Percentiles rank a stretch among this genome's conserved stretches.
Conservation (phyloP, 768 basidiomycete species). For the Termitomyces sp. region DNA sequence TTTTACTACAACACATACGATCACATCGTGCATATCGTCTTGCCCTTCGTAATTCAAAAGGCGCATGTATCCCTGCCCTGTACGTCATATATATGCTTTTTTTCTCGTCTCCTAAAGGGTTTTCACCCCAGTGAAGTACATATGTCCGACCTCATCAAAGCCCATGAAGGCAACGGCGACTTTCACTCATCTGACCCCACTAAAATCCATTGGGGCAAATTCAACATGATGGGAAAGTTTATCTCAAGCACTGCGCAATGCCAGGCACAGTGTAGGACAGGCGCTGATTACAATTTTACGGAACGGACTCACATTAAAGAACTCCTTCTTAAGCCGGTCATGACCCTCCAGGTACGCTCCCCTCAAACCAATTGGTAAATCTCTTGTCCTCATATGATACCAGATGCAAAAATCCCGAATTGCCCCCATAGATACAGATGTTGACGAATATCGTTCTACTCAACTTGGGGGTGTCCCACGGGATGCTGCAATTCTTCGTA, state of each 20-base stretch:
- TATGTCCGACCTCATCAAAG: slow-evolving; percentile 81
- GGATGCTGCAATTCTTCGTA: slow-evolving; percentile 44
- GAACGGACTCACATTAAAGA: slow-evolving; percentile 49
- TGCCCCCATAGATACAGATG: slow-evolving; percentile 41
- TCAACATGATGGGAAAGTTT: slow-evolving; percentile 86
- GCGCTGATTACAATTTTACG: slow-evolving; percentile 55
- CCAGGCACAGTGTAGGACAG: slow-evolving; percentile 65
- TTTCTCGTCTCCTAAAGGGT: slow-evolving; percentile 6
- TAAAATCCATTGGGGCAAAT: slow-evolving; percentile 95
- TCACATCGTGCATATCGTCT: slow-evolving; percentile 90
- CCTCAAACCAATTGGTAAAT: background rate
- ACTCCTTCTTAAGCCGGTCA: slow-evolving; percentile 53
- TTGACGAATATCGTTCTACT: slow-evolving; percentile 31
- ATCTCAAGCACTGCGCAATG: slow-evolving; percentile 73
- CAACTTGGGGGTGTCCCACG: slow-evolving; percentile 20
- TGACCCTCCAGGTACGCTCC: slow-evolving; percentile 60
- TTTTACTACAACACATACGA: slow-evolving; percentile 74
- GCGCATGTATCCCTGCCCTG: slow-evolving; percentile 85
- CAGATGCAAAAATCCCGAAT: slow-evolving; percentile 68
- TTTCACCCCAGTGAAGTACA: slow-evolving; percentile 71
- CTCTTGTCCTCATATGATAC: slow-evolving; percentile 3
- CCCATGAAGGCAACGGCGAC: slow-evolving; percentile 82
- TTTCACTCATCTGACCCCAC: slow-evolving; percentile 55
- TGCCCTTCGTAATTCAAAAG: slow-evolving; percentile 79
- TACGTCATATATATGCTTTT: slow-evolving; percentile 26